A percentile compares a stretch with the other conserved stretches of the same genome.
phyloP scores from a whole-genome alignment of 345 rosid species.

The Excoecaria cochinchinensis region DNA sequence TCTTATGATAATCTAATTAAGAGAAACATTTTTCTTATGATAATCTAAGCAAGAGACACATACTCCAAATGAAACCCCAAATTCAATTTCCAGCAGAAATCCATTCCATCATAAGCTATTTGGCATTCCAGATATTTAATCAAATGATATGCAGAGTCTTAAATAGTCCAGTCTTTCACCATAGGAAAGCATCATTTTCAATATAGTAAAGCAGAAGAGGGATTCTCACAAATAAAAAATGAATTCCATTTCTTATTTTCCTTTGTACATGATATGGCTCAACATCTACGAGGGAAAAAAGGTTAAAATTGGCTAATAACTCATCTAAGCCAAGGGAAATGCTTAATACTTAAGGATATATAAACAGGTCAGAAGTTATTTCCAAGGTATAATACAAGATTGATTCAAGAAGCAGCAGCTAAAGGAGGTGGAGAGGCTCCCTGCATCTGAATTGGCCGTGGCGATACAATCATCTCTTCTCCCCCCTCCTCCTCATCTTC shows the following conservation, averaged over 20 bases:
- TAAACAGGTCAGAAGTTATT: constrained; percentile 37
- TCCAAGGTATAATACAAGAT: constrained; percentile 27
- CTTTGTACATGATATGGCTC: constrained; percentile 32
- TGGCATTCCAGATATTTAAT: too few species aligned
- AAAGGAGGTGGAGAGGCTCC: constrained; percentile 37
- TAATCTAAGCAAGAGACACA: too few species aligned
- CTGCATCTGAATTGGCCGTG: constrained; percentile 30
- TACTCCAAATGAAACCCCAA: too few species aligned
- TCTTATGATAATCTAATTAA: too few species aligned
- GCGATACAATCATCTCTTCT: constrained; percentile 27
- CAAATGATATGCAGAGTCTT: too few species aligned
- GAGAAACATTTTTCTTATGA: too few species aligned
- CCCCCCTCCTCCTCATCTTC: constrained; percentile 53
- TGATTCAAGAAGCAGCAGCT: constrained; percentile 30
- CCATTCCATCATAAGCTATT: too few species aligned
- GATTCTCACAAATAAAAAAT: constrained; percentile 18
- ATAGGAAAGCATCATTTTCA: not conserved
- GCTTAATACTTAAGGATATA: constrained; percentile 22
- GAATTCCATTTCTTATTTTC: constrained; percentile 33
- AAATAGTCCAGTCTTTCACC: too few species aligned
- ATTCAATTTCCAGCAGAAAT: too few species aligned
- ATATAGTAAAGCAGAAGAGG: not conserved
- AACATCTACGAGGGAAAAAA: constrained; percentile 10
- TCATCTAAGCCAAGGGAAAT: constrained; percentile 6
- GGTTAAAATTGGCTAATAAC: constrained; percentile 8